A percentile compares a stretch with the other conserved stretches of the same genome.
These are phyloP conservation scores for Aspergillus affinis DNA, from an alignment of 495 filamentous ascomycete genomes.

Conservation along the genomic window DNA sequence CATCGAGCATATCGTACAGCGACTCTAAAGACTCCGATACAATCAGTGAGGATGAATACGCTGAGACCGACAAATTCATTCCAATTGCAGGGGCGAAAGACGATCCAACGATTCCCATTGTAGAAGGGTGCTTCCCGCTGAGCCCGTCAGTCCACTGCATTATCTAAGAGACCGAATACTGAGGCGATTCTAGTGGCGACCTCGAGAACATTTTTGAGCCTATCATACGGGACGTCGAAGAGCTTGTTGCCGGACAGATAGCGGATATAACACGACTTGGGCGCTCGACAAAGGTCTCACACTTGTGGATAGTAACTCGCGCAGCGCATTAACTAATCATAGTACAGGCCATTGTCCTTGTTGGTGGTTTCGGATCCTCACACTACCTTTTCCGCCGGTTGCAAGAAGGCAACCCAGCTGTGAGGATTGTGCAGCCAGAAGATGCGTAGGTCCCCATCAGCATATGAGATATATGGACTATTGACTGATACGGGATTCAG, in stretches of 20 bases:
- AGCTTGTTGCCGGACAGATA: constrained; percentile 60
- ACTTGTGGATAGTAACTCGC: neutral
- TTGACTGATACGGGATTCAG: constrained; percentile 12
- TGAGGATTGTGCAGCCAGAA: constrained; percentile 59
- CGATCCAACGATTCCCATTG: constrained; percentile 8
- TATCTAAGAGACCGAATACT: neutral
- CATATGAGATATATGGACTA: neutral
- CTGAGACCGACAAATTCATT: no score
- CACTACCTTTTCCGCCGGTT: constrained; percentile 63
- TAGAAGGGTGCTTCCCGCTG: constrained; percentile 21
- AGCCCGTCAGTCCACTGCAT: constrained; percentile 16
- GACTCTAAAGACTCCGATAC: no score
- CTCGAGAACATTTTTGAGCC: constrained; percentile 56
- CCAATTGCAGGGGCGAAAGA: constrained; percentile 18
- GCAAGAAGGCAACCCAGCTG: constrained; percentile 34
- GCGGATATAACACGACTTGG: constrained; percentile 26
- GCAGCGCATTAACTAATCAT: no score
- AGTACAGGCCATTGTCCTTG: constrained; percentile 58
- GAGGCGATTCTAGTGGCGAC: constrained; percentile 28
- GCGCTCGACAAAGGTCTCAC: constrained; percentile 16
- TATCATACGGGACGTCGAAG: constrained; percentile 56
- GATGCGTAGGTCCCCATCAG: constrained; percentile 49
- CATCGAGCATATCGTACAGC: no score
- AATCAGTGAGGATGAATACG: no score
- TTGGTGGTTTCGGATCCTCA: constrained; percentile 70